phyloP scores from a whole-genome alignment of 495 filamentous ascomycete species.

The Penicillium ochrochloron region DNA sequence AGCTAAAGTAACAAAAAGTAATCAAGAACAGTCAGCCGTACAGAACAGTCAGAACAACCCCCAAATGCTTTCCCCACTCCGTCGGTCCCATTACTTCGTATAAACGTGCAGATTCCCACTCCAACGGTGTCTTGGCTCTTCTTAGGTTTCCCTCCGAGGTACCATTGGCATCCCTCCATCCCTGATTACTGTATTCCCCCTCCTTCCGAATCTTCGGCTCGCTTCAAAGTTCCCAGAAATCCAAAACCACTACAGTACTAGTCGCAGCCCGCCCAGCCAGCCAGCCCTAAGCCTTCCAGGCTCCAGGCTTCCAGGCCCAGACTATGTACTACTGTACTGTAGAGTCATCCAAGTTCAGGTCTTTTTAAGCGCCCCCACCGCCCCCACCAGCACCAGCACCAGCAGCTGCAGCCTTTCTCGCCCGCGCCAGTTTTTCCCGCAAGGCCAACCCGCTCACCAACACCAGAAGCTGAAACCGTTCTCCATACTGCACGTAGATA shows the following conservation, averaged over 20 bases:
- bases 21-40: not conserved
- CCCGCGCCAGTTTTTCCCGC: constrained; percentile 23
- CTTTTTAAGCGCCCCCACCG: constrained; percentile 8
- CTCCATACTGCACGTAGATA: constrained; percentile 26
- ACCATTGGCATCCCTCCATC: not conserved
- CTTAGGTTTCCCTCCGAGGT: constrained; percentile 4
- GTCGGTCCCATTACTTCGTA: constrained; percentile 5
- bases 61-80: not conserved
- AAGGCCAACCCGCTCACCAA: constrained; percentile 32
- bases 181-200: no score
- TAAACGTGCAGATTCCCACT: constrained; percentile 4
- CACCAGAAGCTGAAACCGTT: constrained; percentile 25
- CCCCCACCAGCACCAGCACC: constrained; percentile 14
- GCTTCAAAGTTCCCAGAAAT: not conserved
- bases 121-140: constrained; percentile 3
- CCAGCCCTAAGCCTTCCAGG: not conserved
- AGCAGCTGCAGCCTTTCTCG: not conserved
- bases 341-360: no score
- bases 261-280: not conserved
- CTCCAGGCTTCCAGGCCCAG: not conserved
- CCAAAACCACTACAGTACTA: not conserved
- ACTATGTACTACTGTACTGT: no score
- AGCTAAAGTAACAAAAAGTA: not conserved
- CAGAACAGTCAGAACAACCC: not conserved
- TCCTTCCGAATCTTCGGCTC: not conserved